Evolutionary conservation across 108 stramenopile genomes (phyloP).

Genomic region (Nitzschia sp.): DNA sequence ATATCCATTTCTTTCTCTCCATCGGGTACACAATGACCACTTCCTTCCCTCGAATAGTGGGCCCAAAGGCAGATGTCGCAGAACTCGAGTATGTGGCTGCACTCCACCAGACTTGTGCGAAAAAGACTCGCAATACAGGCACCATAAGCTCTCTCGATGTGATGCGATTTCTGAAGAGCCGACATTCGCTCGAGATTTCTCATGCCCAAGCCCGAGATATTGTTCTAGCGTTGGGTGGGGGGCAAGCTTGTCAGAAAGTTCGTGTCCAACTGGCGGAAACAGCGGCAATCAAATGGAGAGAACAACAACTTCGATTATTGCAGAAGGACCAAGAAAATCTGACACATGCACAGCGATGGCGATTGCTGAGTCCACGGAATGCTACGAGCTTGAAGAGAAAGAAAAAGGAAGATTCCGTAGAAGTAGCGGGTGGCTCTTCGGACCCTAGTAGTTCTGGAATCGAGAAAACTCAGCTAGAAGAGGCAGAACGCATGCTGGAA

Average conservation of each 20-base stretch:
- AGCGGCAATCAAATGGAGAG: constrained; percentile 1
- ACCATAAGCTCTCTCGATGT: constrained; percentile 29
- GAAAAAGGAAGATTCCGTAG: background rate
- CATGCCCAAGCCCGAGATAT: constrained; percentile 24
- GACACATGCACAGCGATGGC: background rate
- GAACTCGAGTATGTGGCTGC: constrained; percentile 38
- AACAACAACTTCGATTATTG: background rate
- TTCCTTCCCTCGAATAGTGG: constrained; percentile 15
- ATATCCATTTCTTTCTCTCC: no score
- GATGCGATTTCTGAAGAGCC: constrained; percentile 21
- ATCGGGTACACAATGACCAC: no score
- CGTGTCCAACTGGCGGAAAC: background rate
- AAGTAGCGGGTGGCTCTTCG: background rate
- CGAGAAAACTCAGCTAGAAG: background rate
- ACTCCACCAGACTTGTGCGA: constrained; percentile 25
- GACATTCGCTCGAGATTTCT: constrained; percentile 22
- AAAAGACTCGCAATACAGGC: background rate
- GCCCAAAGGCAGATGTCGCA: constrained; percentile 24
- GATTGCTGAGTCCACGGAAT: no score
- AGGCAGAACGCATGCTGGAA: background rate
- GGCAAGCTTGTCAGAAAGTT: background rate
- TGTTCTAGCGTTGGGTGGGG: constrained; percentile 32
- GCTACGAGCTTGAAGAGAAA: background rate
- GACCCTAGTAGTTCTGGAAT: background rate
- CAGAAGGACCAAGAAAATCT: background rate